Evolutionary conservation across 139 green algal species (phyloP).

Genomic region (Chlamydomonas sp.): DNA sequence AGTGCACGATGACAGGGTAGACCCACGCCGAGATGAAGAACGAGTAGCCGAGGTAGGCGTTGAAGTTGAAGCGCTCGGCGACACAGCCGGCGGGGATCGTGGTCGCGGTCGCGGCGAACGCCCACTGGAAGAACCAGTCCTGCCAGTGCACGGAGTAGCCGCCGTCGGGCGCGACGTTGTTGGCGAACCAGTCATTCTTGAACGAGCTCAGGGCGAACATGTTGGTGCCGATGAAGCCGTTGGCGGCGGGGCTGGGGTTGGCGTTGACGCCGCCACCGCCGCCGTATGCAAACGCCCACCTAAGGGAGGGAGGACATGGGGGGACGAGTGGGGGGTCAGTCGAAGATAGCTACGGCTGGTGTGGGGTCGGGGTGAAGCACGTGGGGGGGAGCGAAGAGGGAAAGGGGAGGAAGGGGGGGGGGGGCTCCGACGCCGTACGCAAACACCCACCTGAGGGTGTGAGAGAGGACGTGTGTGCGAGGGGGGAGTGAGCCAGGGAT

Average conservation of each 20-base stretch:
- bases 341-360: too few species aligned
- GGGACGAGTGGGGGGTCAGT: too few species aligned
- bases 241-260: slow-evolving; percentile 16
- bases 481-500: too few species aligned
- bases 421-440: too few species aligned
- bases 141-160: slow-evolving; percentile 23
- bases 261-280: slow-evolving; percentile 1
- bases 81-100: slow-evolving; percentile 62
- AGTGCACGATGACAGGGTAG: slow-evolving; percentile 66
- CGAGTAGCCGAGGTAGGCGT: slow-evolving; percentile 51
- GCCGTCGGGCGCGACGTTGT: neutral
- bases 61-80: slow-evolving; percentile 65
- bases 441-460: too few species aligned
- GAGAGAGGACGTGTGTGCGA: too few species aligned
- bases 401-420: too few species aligned
- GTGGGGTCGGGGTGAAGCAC: too few species aligned
- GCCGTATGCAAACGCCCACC: slow-evolving; percentile 65
- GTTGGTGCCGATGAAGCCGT: slow-evolving; percentile 55
- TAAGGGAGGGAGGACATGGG: too few species aligned
- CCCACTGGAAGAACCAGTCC: slow-evolving; percentile 68
- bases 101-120: slow-evolving; percentile 57
- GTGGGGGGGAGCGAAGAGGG: too few species aligned
- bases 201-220: slow-evolving; percentile 36
- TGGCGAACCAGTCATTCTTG: neutral
- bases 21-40: slow-evolving; percentile 59